These are phyloP conservation scores for Aspergillus wentii DNA, from an alignment of 495 filamentous ascomycete species.

Conservation along the genomic window DNA sequence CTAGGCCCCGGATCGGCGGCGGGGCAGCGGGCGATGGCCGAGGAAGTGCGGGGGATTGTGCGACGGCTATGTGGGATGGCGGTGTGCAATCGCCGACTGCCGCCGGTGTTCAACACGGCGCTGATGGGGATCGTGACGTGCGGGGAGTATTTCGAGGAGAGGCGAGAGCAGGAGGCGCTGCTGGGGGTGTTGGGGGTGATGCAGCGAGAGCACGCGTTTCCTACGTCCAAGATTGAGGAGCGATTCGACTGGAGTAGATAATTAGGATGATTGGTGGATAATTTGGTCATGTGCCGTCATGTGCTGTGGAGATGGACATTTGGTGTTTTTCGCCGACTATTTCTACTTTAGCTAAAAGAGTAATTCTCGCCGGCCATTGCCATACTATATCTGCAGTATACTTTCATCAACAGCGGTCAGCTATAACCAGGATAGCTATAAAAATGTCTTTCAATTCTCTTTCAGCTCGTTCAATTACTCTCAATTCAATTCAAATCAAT, in stretches of 20 bases:
- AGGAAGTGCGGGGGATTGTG: constrained; percentile 18
- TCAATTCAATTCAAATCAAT: constrained; percentile 5
- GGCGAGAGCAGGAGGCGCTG: constrained; percentile 20
- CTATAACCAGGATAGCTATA: background rate
- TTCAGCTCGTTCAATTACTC: background rate
- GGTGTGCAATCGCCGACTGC: constrained; percentile 20
- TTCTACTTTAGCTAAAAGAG: background rate
- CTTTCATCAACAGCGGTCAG: background rate
- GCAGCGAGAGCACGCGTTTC: constrained; percentile 5
- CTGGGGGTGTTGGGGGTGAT: constrained; percentile 8
- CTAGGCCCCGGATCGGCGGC: constrained; percentile 22
- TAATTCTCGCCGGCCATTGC: background rate
- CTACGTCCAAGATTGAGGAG: constrained; percentile 5
- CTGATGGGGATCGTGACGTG: constrained; percentile 25
- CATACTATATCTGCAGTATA: background rate
- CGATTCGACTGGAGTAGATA: constrained; percentile 4
- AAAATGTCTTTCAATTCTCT: background rate
- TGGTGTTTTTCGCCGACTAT: too few species aligned
- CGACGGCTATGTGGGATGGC: constrained; percentile 25
- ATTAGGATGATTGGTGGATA: background rate
- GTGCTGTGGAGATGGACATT: too few species aligned
- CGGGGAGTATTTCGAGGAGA: constrained; percentile 22
- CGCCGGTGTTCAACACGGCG: constrained; percentile 22
- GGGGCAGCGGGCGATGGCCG: constrained; percentile 12
- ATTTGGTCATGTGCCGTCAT: too few species aligned